These are phyloP conservation scores for Leucocoprinus birnbaumii DNA, from an alignment of 768 basidiomycete genomes.

Conservation along the genomic window DNA sequence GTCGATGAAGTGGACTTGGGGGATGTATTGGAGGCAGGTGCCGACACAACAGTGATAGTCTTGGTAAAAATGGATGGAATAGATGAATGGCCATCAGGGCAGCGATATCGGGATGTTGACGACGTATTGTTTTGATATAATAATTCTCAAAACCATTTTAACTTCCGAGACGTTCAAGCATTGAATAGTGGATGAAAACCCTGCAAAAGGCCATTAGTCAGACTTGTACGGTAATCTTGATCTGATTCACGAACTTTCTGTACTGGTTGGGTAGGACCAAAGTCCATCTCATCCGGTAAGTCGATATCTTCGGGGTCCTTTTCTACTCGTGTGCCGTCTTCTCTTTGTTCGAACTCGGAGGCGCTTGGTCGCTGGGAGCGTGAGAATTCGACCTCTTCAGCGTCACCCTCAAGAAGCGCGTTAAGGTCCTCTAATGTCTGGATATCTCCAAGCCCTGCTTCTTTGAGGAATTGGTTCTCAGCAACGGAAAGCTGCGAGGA, in stretches of 20 bases:
- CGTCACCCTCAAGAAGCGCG: conserved; percentile 58
- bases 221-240: not conserved
- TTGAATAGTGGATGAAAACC: conserved; percentile 50
- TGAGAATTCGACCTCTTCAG: conserved; percentile 48
- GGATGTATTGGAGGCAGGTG: not conserved
- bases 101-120: conserved; percentile 25
- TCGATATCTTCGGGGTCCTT: conserved; percentile 28
- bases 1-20: conserved; percentile 18
- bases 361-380: conserved; percentile 23
- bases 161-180: not conserved
- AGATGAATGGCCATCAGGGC: conserved; percentile 28
- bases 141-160: not conserved
- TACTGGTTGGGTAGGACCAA: conserved; percentile 38
- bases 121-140: conserved; percentile 28
- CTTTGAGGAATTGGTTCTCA: conserved; percentile 49
- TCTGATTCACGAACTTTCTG: conserved; percentile 27
- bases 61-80: conserved; percentile 21
- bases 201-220: conserved; percentile 19
- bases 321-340: conserved; percentile 20
- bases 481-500: conserved; percentile 60
- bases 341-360: conserved; percentile 10
- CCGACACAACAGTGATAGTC: conserved; percentile 13
- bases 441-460: conserved; percentile 65
- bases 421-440: conserved; percentile 54
- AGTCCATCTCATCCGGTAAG: conserved; percentile 31